Conservation (phyloP, 768 basidiomycete genomes). For the Clathrus columnatus region DNA sequence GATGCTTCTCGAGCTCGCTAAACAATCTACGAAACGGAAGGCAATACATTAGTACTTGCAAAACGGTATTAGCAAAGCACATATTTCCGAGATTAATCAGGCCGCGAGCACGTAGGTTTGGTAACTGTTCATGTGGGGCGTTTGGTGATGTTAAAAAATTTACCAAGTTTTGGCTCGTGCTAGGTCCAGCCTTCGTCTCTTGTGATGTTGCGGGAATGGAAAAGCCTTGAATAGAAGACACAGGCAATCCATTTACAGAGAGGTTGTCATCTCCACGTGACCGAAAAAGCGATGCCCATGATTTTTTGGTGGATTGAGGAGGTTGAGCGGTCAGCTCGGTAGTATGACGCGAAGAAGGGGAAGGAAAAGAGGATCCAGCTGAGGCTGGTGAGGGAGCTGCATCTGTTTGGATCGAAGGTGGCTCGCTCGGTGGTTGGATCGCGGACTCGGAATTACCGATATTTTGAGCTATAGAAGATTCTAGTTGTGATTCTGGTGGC, state of each 20-base stretch:
- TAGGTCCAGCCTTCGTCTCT: slow-evolving; percentile 22
- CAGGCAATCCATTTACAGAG: slow-evolving; percentile 46
- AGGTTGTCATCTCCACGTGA: slow-evolving; percentile 40
- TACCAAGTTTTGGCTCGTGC: slow-evolving; percentile 39
- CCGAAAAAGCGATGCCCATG: slow-evolving; percentile 68
- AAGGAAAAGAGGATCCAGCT: background rate
- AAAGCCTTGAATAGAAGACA: slow-evolving; percentile 63
- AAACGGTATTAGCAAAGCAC: slow-evolving; percentile 94
- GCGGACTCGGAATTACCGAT: slow-evolving; percentile 8
- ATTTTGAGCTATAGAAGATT: background rate
- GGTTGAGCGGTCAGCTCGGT: background rate
- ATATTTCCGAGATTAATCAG: slow-evolving; percentile 93
- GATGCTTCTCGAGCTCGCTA: slow-evolving; percentile 51
- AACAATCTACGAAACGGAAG: slow-evolving; percentile 80
- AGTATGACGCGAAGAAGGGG: background rate
- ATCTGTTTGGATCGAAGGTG: slow-evolving; percentile 19
- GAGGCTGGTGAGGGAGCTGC: background rate
- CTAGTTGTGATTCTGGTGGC: slow-evolving; percentile 1
- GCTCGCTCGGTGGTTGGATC: slow-evolving; percentile 16
- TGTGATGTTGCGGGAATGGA: slow-evolving; percentile 45
- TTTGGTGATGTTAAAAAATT: slow-evolving; percentile 35
- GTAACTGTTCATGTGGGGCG: slow-evolving; percentile 14
- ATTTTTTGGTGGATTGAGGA: slow-evolving; percentile 43
- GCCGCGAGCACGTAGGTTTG: slow-evolving; percentile 59
- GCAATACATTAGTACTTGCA: slow-evolving; percentile 86